Conservation (phyloP, 108 stramenopile species). For the Skeletonema marinoi region DNA sequence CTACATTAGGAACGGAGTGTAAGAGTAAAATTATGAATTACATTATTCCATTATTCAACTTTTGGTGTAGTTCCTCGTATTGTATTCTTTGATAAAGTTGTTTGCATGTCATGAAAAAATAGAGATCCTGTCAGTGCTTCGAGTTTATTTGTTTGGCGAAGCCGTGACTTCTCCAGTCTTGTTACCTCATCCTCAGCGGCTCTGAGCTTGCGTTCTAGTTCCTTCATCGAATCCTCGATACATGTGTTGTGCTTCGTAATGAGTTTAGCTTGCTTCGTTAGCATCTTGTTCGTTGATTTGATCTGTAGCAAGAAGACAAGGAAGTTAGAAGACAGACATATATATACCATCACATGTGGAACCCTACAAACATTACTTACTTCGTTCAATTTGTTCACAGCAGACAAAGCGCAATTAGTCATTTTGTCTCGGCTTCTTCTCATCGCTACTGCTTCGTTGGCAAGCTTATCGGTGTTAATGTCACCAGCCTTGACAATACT, state of each 20-base stretch:
- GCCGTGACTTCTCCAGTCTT: neutral
- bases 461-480: neutral
- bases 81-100: neutral
- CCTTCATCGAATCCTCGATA: neutral
- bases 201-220: neutral
- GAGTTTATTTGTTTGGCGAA: neutral
- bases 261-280: neutral
- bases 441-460: neutral
- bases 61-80: neutral
- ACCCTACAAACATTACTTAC: neutral
- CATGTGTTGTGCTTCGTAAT: neutral
- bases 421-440: slow-evolving; percentile 1
- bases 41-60: neutral
- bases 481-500: neutral
- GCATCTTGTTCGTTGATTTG: neutral
- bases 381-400: neutral
- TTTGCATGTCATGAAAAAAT: neutral
- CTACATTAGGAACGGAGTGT: neutral
- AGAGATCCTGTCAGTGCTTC: neutral
- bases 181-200: neutral
- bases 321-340: neutral
- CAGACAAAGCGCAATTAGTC: neutral
- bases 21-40: neutral
- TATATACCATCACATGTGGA: neutral
- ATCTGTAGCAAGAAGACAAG: neutral